Percentiles rank a stretch among this genome's conserved stretches.
Evolutionary conservation across 345 rosid genomes (phyloP).

Genomic region (Gossypioides kirkii): DNA sequence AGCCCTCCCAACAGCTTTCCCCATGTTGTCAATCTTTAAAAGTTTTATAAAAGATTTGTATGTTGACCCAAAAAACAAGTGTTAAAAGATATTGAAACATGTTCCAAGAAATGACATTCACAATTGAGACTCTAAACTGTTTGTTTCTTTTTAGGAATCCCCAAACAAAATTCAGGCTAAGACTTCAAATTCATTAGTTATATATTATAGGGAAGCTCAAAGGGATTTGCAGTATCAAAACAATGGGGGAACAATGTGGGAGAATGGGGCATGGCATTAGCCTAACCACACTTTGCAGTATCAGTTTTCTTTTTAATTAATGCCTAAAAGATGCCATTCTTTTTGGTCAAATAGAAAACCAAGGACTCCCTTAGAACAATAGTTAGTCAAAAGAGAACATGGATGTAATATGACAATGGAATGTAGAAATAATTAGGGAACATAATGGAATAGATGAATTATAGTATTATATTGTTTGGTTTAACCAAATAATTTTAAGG

Average conservation of each 20-base stretch:
- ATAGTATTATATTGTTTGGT: no score
- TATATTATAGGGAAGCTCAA: slow-evolving; percentile 12
- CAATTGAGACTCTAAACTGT: not conserved
- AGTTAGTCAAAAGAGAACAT: not conserved
- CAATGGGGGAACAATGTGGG: not conserved
- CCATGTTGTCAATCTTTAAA: no score
- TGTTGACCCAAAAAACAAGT: not conserved
- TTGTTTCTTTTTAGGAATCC: not conserved
- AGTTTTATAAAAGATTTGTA: no score
- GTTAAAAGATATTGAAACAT: not conserved
- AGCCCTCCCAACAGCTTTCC: no score
- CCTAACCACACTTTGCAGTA: not conserved
- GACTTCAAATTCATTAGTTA: not conserved
- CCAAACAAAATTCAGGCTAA: not conserved
- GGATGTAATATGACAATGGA: no score
- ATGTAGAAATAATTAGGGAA: no score
- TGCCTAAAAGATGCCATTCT: not conserved
- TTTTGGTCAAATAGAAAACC: not conserved
- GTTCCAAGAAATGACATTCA: not conserved
- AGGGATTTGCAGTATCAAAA: slow-evolving; percentile 7
- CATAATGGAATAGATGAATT: no score
- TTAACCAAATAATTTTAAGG: no score
- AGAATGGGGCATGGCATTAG: not conserved
- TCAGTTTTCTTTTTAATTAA: not conserved
- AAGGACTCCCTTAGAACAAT: not conserved